phyloP scores from a whole-genome alignment of 1,139 yeast species.

The Zygosaccharomyces sapae region DNA sequence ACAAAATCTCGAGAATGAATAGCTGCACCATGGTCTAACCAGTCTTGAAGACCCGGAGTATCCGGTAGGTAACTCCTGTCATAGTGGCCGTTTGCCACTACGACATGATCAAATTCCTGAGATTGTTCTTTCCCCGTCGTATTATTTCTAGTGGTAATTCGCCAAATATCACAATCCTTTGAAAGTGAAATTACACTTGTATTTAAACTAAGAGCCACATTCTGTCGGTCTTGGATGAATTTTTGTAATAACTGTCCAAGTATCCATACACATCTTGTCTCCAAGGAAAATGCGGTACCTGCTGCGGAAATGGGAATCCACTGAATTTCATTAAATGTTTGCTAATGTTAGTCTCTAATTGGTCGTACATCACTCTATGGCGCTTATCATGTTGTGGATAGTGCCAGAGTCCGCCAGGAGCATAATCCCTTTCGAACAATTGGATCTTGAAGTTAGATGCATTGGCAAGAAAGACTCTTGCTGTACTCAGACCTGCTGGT shows the following conservation, averaged over 20 bases:
- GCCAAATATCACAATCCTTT: slow-evolving; percentile 22
- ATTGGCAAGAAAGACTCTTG: slow-evolving; percentile 29
- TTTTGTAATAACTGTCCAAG: slow-evolving; percentile 22
- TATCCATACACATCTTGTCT: slow-evolving; percentile 28
- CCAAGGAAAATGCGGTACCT: slow-evolving; percentile 24
- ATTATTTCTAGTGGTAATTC: slow-evolving; percentile 10
- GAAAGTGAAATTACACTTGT: slow-evolving; percentile 20
- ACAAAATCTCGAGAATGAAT: slow-evolving; percentile 60
- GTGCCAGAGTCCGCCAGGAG: slow-evolving; percentile 34
- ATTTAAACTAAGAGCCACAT: slow-evolving; percentile 18
- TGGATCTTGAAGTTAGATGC: slow-evolving; percentile 21
- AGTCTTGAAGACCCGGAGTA: slow-evolving; percentile 43
- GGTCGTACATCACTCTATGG: slow-evolving; percentile 31
- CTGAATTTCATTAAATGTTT: slow-evolving; percentile 32
- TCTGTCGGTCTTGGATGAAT: slow-evolving; percentile 17
- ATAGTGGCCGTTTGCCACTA: slow-evolving; percentile 54
- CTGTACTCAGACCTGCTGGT: slow-evolving; percentile 34
- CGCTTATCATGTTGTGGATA: slow-evolving; percentile 23
- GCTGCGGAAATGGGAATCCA: slow-evolving; percentile 27
- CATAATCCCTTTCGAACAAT: slow-evolving; percentile 23
- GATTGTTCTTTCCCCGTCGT: slow-evolving; percentile 15
- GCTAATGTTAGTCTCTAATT: slow-evolving; percentile 32
- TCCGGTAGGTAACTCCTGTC: slow-evolving; percentile 49
- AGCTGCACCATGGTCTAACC: slow-evolving; percentile 48
- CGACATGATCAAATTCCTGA: slow-evolving; percentile 47